These are phyloP conservation scores for Trapa incisa DNA, from an alignment of 345 rosid species.

Conservation along the genomic window DNA sequence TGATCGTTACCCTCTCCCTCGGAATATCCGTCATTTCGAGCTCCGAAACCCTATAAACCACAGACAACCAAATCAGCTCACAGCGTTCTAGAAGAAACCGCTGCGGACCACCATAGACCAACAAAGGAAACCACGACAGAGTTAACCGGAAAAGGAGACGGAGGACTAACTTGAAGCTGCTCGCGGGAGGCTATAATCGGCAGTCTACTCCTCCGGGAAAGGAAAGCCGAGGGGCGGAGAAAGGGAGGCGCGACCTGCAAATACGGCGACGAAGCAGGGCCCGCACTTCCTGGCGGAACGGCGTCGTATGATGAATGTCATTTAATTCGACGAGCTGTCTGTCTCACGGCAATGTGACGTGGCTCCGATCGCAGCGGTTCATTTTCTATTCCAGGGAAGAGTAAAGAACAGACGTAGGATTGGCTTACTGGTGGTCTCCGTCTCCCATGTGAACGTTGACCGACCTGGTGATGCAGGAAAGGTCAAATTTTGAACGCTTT, in stretches of 20 bases:
- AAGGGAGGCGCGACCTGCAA: neutral
- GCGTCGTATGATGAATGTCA: neutral
- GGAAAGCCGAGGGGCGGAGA: neutral
- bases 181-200: neutral
- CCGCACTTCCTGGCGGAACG: neutral
- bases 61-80: neutral
- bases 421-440: neutral
- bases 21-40: slow-evolving; percentile 61
- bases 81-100: neutral
- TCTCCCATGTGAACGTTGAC: neutral
- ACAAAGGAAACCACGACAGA: neutral
- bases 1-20: slow-evolving; percentile 59
- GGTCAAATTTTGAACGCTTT: too few species aligned
- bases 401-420: neutral
- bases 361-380: neutral
- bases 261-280: neutral
- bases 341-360: neutral
- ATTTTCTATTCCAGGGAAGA: neutral
- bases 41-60: slow-evolving; percentile 24
- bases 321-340: neutral
- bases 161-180: neutral
- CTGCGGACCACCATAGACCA: neutral
- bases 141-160: neutral
- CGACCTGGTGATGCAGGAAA: too few species aligned
- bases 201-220: neutral